Base-by-base conservation (phyloP, 2,329 filamentous ascomycete species). In the Paracoccidioides brasiliensis region DNA sequence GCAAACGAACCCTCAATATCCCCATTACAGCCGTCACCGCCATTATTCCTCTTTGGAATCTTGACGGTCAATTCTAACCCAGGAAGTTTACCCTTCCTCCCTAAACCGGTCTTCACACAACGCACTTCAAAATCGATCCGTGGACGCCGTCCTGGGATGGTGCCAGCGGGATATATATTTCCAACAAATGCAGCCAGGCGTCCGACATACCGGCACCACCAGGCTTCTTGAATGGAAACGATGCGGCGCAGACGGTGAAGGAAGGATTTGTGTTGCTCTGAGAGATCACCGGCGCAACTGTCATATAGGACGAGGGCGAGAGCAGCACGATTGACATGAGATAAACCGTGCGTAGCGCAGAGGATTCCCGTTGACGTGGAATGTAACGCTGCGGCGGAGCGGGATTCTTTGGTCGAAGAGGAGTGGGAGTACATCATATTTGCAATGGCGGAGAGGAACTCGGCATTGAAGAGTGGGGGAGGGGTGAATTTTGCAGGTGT, bases 241-340 rank as follows among this genome's bases (percentile, higher is more conserved):
- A 85, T 72, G 40, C 71, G 69, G 42, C 76, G 70, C 37, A 87
- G 71, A 3, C 76, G 73, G 1, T 69, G 64, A 37, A 80, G 78
- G 61, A 84, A 82, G 3, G 72, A 66, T 7, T 75, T 64, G 61
- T 86, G 83, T 0, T 74, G 74, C 0, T 80, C 79, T 2, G 79
- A 77, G 1, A 86, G 74, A 44, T 80, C 78, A 2, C 81, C 82
- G 15, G 83, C 85, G 82, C 88, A 94, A 61, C 89, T 78, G 48
- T 85, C 82, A 61, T 83, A 89, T 1, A 88, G 75, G 0, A 85
- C 78, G 3, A 95, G 72, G 0, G 82, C 87, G 3, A 95, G 74
- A 2, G 87, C 69, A 0, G 86, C 85, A 10, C 89, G 80, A 52
- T 83, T 78, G 46, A 82, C 69, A 66, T 96, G 90, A 1, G 82